Base-by-base conservation (phyloP, 352 stramenopile species). In the Globisporangium camurandrum region DNA sequence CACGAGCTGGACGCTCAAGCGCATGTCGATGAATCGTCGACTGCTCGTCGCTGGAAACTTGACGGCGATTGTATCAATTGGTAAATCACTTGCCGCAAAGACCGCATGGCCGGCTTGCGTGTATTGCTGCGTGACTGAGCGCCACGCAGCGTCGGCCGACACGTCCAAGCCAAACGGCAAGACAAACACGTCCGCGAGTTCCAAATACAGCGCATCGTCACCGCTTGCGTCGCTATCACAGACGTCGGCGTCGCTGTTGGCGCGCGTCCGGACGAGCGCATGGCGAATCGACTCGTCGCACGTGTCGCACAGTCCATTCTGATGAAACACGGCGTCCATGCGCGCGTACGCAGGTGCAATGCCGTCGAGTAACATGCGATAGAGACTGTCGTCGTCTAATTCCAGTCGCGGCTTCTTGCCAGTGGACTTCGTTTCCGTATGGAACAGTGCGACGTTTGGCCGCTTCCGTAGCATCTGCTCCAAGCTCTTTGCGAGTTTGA, bases 271-370 rank as follows among this genome's bases (percentile, higher is more conserved):
- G 17, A 72, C 56, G 28, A 66, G 63, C 14, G 68, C 68, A 22
- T 78, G 64, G 33, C 68, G 56, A 7, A 73, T 49, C 37, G 68
- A 71, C 41, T 78, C 68, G 40, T 78, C 68, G 19, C 66, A 44
- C 4, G 59, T 72, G 20, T 59, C 56, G 9, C 58, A 53, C 20
- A 84, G 60, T 1, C 71, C 74, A 49, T 73, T 86, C 22, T 61
- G 54, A 11, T 61, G 49, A 45, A 82, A 84, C 4, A 82, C 55
- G 4, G 50, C 42, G 36, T 82, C 69, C 41, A 75, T 62, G 9
- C 55, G 52, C 0, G 41, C 26, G 43, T 82, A 80, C 23, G 70
- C 44, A 1, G 56, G 57, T 44, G 80, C 71, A 6, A 82, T 43
- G 28, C 75, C 67, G 22, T 68, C 56, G 12, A 73, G 42, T 7